Base-by-base conservation (phyloP, 345 rosid genomes). In the Boechera stricta region DNA sequence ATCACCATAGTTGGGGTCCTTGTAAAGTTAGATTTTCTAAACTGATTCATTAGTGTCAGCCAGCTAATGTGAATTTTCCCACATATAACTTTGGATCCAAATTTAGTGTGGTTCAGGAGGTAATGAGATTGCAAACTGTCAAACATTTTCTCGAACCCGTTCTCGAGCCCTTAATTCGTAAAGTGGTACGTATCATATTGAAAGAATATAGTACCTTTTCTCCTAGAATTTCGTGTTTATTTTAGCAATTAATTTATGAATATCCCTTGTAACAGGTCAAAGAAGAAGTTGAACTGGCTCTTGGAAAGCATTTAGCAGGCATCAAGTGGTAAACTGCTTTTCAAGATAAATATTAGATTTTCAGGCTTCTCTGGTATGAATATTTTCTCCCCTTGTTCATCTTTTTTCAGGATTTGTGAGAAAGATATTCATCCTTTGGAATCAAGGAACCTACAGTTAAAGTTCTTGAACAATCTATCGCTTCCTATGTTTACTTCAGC, bases 401-500 rank as follows among this genome's bases (percentile, higher is more conserved):
- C 47, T 49, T 74, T 80, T 45, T 81, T 44, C 83, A 88, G 98
- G 87, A 88, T 74, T 79, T 82, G 84, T 41, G 97, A 86, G 84
- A 87, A 91, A 73, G 98, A 90, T 28, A 70, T 54, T 24, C 83
- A 82, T 80, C 82, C 75, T 55, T 72, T 85, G 33, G 90, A 86
- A 80, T 67, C 86, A 70, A 92, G 85, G 81, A 86, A 84, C 85
- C 77, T 92, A 64, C 89, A 87, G 73, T 78, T 95, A 61, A 86
- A 86, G 78, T 92, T 95, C 79, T 72, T 85, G 69, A 90, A 84
- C 73, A 83, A 67, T 66, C 81, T 89, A 58, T 92, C 97, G 24
- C 93, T 92, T 68, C 99, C 99, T 0, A 89, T 95, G 60, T 95
- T 95, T 69, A 95, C 99, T 59, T 92, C 97, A 48, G 96, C 98